Conservation (phyloP, 306 rosid species). For the Purshia tridentata region DNA sequence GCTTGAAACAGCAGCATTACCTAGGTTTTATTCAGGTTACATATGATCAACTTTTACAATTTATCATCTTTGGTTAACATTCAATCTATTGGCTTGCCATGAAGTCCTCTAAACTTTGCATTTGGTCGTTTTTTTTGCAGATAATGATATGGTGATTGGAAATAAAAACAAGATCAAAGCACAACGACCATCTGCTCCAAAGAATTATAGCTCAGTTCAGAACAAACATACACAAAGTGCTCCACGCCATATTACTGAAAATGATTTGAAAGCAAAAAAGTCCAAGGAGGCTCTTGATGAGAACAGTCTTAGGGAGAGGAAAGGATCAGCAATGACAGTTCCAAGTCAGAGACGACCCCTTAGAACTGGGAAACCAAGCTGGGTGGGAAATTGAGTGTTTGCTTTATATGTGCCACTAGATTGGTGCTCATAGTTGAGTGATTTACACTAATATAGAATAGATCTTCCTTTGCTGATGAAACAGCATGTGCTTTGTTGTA, state of each 20-base stretch:
- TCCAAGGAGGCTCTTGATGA: constrained; percentile 36
- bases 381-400: constrained; percentile 25
- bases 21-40: background rate
- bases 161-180: constrained; percentile 47
- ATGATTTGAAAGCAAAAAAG: constrained; percentile 33
- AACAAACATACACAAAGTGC: constrained; percentile 46
- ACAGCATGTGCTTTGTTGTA: background rate
- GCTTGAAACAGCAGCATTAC: background rate
- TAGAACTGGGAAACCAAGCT: constrained; percentile 42
- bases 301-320: constrained; percentile 32
- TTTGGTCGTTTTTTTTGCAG: constrained; percentile 44
- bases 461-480: background rate
- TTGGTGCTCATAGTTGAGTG: background rate
- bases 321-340: constrained; percentile 31
- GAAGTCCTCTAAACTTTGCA: background rate
- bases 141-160: constrained; percentile 64
- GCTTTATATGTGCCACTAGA: background rate
- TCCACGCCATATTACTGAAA: constrained; percentile 35
- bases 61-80: no score
- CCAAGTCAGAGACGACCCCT: constrained; percentile 40
- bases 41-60: background rate
- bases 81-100: background rate
- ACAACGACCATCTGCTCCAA: constrained; percentile 39
- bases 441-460: background rate
- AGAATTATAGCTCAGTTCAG: constrained; percentile 44